Conservation (phyloP, 768 basidiomycete genomes). For the Mrakia blollopis region DNA sequence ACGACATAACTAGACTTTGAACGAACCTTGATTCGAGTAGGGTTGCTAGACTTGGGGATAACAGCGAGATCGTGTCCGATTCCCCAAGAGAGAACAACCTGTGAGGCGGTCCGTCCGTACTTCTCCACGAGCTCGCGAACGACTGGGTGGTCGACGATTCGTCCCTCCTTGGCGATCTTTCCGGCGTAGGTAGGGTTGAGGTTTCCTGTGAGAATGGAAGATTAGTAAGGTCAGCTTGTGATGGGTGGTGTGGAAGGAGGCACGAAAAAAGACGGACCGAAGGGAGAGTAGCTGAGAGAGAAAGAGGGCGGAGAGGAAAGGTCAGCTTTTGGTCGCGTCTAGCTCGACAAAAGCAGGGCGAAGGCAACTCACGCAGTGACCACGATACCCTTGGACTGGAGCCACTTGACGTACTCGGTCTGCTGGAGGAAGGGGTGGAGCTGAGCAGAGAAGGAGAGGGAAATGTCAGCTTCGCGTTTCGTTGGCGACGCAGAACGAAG, state of each 20-base stretch:
- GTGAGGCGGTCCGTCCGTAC: conserved; percentile 16
- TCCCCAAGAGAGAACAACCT: conserved; percentile 24
- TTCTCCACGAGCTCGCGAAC: conserved; percentile 22
- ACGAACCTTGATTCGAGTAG: conserved; percentile 9
- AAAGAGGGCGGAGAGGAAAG: too few species aligned
- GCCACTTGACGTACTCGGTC: conserved; percentile 26
- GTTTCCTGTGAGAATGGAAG: not conserved
- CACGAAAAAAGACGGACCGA: conserved; percentile 18
- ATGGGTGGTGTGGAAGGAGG: too few species aligned
- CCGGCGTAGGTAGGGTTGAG: conserved; percentile 20
- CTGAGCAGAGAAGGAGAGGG: not conserved
- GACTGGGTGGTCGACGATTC: conserved; percentile 28
- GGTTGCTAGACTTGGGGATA: conserved; percentile 26
- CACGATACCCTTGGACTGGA: conserved; percentile 21
- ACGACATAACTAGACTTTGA: not conserved
- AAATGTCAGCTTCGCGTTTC: not conserved
- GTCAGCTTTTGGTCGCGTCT: too few species aligned
- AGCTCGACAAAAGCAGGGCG: too few species aligned
- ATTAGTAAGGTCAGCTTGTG: not conserved
- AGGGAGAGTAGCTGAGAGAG: conserved; percentile 13
- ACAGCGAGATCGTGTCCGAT: conserved; percentile 20
- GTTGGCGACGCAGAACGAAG: not conserved
- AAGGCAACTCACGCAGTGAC: conserved; percentile 10
- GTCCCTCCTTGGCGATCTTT: conserved; percentile 22
- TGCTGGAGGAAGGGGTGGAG: conserved; percentile 28